Percentiles rank a stretch among this genome's conserved stretches.
Evolutionary conservation across 2,329 filamentous ascomycete species (phyloP).

Genomic region (Venturia aucupariae): DNA sequence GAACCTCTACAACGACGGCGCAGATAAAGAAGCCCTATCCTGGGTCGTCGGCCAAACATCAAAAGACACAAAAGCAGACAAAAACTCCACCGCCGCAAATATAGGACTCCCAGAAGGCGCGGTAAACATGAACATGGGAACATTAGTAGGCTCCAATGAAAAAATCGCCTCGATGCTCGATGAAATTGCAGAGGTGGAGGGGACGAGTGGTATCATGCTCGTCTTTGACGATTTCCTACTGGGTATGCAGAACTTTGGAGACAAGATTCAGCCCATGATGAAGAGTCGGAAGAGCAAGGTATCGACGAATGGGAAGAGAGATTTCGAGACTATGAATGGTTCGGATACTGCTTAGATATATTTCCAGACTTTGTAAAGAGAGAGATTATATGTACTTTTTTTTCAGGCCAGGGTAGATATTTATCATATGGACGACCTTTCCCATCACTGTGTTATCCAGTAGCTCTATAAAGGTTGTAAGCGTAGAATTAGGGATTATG

Average conservation of each 20-base stretch:
- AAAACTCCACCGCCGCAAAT: conserved; percentile 22
- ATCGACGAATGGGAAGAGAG: neutral
- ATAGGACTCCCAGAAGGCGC: conserved; percentile 24
- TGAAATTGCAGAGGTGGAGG: conserved; percentile 23
- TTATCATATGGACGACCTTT: too few relatives aligned
- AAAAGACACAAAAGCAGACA: conserved; percentile 26
- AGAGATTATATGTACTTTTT: neutral
- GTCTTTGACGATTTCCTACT: conserved; percentile 26
- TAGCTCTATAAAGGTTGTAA: too few relatives aligned
- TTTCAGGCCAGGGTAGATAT: too few relatives aligned
- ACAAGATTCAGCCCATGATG: conserved; percentile 28
- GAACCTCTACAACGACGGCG: conserved; percentile 26
- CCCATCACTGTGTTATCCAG: too few relatives aligned
- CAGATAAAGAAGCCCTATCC: conserved; percentile 24
- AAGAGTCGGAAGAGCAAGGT: conserved; percentile 20
- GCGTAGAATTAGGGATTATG: too few relatives aligned
- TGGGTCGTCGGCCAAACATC: conserved; percentile 26
- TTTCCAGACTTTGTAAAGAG: neutral
- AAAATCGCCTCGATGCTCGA: conserved; percentile 26
- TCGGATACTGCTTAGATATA: neutral
- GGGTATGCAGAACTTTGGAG: conserved; percentile 25
- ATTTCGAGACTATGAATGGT: neutral
- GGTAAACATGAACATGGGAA: conserved; percentile 27
- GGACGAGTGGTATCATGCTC: conserved; percentile 29
- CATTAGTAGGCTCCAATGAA: conserved; percentile 22